Base-by-base conservation (phyloP, 164 flowering plant genomes). In the Annona cherimola region DNA sequence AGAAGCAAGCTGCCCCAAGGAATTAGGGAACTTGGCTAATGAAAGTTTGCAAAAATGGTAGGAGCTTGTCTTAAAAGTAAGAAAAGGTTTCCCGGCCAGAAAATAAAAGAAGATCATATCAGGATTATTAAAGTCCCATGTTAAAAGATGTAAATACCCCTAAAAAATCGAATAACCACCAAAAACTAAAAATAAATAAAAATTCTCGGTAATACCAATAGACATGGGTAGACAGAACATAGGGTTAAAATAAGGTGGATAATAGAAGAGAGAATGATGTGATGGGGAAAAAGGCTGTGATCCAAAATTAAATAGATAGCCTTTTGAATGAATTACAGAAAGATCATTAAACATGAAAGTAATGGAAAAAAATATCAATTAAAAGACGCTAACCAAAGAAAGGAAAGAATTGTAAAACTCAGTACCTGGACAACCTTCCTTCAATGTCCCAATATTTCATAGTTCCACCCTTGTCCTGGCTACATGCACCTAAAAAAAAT, bases 41-140 rank as follows among this genome's bases (percentile, higher is more conserved):
- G 97, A 93, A 77, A 91, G 87, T 83, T 95, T 93, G 89, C 99
- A 95, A 73, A 90, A 95, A 80, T 91, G 96, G 71, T 91, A 95
- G 54, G 97, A 76, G 50, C 86, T 90, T 78, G 94, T 88, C 70
- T 75, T 89, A 69, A 95, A 83, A 50, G 87, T 83, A 64, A 81
- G 67, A 12, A 75, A 70, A 6, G 98, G 98, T 45, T 8, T 76
- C 87, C 97, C 91, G 85, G 61, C 35, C 69, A 64, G 55, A 64
- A 75, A 59, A 57, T 3, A 9, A 39, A 7, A 50, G 14, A 50
- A 50, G 14, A 50, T 7, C 57, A 69, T 69, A n/a, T 66, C 57
- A 44, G 35, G 12, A n/a, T 18, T 3, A 20, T 43, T 45, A 35
- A 43, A 42, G 54, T 43, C 55, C 14, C 43, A 45, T 3, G 54